A percentile compares a stretch with the other conserved stretches of the same genome.
Evolutionary conservation across 805 yeast genomes (phyloP).

Genomic region (Ascoidea asiatica): DNA sequence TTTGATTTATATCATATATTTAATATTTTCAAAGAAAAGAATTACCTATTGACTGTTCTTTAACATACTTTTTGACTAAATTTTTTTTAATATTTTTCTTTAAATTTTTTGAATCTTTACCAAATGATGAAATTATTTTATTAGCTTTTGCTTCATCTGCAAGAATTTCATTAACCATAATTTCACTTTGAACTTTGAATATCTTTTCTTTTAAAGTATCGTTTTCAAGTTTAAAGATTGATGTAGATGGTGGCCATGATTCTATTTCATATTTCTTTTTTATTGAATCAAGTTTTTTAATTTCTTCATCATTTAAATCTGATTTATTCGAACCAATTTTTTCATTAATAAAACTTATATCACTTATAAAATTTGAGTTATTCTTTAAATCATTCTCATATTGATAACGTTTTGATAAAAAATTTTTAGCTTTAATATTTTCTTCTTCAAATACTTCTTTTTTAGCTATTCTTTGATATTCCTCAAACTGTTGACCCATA

Average conservation of each 20-base stretch:
- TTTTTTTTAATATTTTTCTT: conserved; percentile 54
- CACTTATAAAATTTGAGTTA: conserved; percentile 14
- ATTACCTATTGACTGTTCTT: too few relatives aligned
- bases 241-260: conserved; percentile 31
- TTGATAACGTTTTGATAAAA: conserved; percentile 32
- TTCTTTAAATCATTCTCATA: conserved; percentile 16
- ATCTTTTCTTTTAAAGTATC: conserved; percentile 16
- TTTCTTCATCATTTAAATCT: conserved; percentile 19
- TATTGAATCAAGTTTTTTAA: conserved; percentile 23
- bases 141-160: conserved; percentile 23
- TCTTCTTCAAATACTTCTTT: conserved; percentile 57
- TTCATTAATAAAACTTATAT: conserved; percentile 18
- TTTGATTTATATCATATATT: too few relatives aligned
- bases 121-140: conserved; percentile 21
- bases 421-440: conserved; percentile 35
- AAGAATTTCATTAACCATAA: conserved; percentile 18
- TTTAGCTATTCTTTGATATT: conserved; percentile 64
- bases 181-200: conserved; percentile 17
- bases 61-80: conserved; percentile 49
- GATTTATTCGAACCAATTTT: conserved; percentile 16
- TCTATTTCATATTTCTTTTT: conserved; percentile 31
- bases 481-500: conserved; percentile 84
- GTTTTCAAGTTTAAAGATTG: conserved; percentile 26
- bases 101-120: conserved; percentile 25
- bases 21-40: too few relatives aligned